Percentiles rank a stretch among this genome's conserved stretches.
phyloP scores from a whole-genome alignment of 2,329 filamentous ascomycete species.

The Acrocalymma vagum region DNA sequence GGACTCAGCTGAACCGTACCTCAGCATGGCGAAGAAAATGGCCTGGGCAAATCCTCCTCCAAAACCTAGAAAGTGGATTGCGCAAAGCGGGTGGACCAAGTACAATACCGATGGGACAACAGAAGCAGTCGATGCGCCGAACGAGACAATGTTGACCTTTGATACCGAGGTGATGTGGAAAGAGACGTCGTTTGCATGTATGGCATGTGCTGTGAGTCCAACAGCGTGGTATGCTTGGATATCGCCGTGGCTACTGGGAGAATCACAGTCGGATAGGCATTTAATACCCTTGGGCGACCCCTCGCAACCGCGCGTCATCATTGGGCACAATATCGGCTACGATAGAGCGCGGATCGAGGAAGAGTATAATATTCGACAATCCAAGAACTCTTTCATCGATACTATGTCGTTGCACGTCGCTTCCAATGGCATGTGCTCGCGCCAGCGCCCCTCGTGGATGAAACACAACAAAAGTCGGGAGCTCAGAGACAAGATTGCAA shows the following conservation, averaged over 20 bases:
- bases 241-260: slow-evolving; percentile 90
- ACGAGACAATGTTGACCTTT: slow-evolving; percentile 86
- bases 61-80: slow-evolving; percentile 77
- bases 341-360: slow-evolving; percentile 88
- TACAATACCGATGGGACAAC: slow-evolving; percentile 78
- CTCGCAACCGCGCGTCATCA: slow-evolving; percentile 74
- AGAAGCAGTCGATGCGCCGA: slow-evolving; percentile 78
- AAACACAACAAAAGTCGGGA: slow-evolving; percentile 93
- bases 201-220: slow-evolving; percentile 92
- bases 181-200: slow-evolving; percentile 88
- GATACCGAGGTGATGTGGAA: slow-evolving; percentile 98
- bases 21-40: slow-evolving; percentile 79
- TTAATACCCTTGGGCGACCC: slow-evolving; percentile 88
- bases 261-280: slow-evolving; percentile 79
- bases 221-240: slow-evolving; percentile 97
- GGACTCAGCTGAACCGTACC: slow-evolving; percentile 86
- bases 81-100: slow-evolving; percentile 90
- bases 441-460: slow-evolving; percentile 96
- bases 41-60: slow-evolving; percentile 66
- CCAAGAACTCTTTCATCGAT: slow-evolving; percentile 87
- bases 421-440: slow-evolving; percentile 98
- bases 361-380: slow-evolving; percentile 86
- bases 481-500: slow-evolving; percentile 79
- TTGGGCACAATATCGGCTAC: slow-evolving; percentile 96
- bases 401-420: slow-evolving; percentile 99